phyloP scores from a whole-genome alignment of 169 alveolate genomes.

The Eimeria maxima region DNA sequence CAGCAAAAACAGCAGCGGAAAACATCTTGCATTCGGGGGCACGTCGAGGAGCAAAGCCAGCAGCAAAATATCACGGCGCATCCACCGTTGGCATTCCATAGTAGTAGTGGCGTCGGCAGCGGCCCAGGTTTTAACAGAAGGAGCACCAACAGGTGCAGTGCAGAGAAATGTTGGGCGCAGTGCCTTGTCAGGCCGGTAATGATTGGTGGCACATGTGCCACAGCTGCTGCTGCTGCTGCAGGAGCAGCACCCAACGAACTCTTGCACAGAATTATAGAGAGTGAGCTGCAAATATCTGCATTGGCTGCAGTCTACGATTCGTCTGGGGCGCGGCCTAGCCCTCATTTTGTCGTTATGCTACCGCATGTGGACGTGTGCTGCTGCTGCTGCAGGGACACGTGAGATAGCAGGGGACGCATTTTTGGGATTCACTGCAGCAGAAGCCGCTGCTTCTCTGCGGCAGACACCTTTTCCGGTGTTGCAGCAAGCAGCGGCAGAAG shows the following conservation, averaged over 20 bases:
- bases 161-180: slow-evolving; percentile 36
- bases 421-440: slow-evolving; percentile 67
- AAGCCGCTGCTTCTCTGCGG: slow-evolving; percentile 62
- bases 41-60: background rate
- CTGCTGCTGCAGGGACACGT: slow-evolving; percentile 22
- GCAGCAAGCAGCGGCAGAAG: slow-evolving; percentile 34
- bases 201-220: slow-evolving; percentile 70
- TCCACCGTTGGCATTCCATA: slow-evolving; percentile 8
- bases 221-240: slow-evolving; percentile 50
- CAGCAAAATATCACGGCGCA: background rate
- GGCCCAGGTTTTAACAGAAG: background rate
- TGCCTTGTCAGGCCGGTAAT: slow-evolving; percentile 47
- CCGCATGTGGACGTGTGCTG: background rate
- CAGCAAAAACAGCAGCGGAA: slow-evolving; percentile 24
- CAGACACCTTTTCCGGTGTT: slow-evolving; percentile 35
- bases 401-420: slow-evolving; percentile 40
- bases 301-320: background rate
- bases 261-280: slow-evolving; percentile 35
- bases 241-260: slow-evolving; percentile 40
- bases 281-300: background rate
- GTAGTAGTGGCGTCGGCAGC: background rate
- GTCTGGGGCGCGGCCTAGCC: too few species aligned
- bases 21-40: background rate
- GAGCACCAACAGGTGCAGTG: background rate
- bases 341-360: background rate